Evolutionary conservation across 345 rosid genomes (phyloP).

Genomic region (Clausena lansium): DNA sequence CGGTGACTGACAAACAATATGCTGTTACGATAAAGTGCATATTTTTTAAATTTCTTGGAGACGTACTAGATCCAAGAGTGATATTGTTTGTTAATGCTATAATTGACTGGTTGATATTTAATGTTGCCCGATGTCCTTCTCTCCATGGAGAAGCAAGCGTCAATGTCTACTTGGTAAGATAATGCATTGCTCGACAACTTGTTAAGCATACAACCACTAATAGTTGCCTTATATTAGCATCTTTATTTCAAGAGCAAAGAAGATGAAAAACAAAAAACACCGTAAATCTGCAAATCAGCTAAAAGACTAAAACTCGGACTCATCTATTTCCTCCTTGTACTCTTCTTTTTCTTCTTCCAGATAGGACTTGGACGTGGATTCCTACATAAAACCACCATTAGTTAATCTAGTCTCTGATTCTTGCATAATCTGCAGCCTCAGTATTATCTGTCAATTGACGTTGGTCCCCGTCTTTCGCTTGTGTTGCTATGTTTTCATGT

Average conservation of each 20-base stretch:
- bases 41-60: neutral
- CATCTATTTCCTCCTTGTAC: conserved; percentile 31
- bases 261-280: neutral
- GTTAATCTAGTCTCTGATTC: conserved; percentile 13
- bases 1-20: neutral
- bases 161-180: neutral
- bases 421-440: conserved; percentile 16
- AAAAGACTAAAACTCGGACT: conserved; percentile 41
- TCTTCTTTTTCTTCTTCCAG: conserved; percentile 28
- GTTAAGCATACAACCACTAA: neutral
- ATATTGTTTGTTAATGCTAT: too few relatives aligned
- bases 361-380: conserved; percentile 10
- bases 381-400: conserved; percentile 8
- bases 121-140: too few relatives aligned
- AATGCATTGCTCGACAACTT: neutral
- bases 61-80: neutral
- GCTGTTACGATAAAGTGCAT: neutral
- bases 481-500: conserved; percentile 10
- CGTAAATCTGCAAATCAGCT: conserved; percentile 2
- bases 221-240: neutral
- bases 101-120: too few relatives aligned
- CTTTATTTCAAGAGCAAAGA: neutral
- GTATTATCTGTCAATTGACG: conserved; percentile 1
- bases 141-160: neutral
- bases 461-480: neutral